Percentiles rank a stretch among this genome's conserved stretches.
Evolutionary conservation across 2,329 filamentous ascomycete genomes (phyloP).

Genomic region (Sclerotinia glacialis): DNA sequence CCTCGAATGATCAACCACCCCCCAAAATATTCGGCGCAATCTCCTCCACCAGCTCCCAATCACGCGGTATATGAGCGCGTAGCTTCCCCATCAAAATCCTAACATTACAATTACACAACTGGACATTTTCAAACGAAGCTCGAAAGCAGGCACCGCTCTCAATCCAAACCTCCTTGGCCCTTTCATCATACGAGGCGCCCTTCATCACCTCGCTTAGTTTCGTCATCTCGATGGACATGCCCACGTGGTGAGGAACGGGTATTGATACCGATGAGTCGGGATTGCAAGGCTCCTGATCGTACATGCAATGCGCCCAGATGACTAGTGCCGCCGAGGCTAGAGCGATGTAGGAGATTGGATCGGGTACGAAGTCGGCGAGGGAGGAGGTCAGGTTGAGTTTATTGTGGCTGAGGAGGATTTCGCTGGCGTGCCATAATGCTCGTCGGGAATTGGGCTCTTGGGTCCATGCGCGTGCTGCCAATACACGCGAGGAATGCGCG

Average conservation of each 20-base stretch:
- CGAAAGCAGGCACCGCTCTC: constrained; percentile 23
- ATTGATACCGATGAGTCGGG: background rate
- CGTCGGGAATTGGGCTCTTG: constrained; percentile 37
- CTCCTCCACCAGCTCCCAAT: constrained; percentile 26
- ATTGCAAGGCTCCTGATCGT: constrained; percentile 36
- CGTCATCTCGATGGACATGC: constrained; percentile 31
- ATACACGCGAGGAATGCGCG: constrained; percentile 28
- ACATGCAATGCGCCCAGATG: constrained; percentile 42
- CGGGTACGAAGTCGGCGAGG: constrained; percentile 26
- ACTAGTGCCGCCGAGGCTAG: constrained; percentile 39
- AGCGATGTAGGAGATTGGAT: constrained; percentile 42
- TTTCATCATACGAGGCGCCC: constrained; percentile 12
- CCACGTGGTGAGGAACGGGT: background rate
- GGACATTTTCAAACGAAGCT: constrained; percentile 37
- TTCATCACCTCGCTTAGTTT: constrained; percentile 30
- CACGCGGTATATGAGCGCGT: constrained; percentile 23
- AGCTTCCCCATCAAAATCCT: constrained; percentile 26
- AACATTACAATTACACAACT: constrained; percentile 39
- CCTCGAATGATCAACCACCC: background rate
- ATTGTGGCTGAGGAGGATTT: constrained; percentile 35
- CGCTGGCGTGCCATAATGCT: constrained; percentile 40
- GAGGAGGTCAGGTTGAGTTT: constrained; percentile 8
- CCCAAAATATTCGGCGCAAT: constrained; percentile 29
- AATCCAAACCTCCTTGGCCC: constrained; percentile 31
- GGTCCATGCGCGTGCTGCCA: constrained; percentile 38